Evolutionary conservation across 2,329 filamentous ascomycete genomes (phyloP).

Genomic region (Cladophialophora yegresii): DNA sequence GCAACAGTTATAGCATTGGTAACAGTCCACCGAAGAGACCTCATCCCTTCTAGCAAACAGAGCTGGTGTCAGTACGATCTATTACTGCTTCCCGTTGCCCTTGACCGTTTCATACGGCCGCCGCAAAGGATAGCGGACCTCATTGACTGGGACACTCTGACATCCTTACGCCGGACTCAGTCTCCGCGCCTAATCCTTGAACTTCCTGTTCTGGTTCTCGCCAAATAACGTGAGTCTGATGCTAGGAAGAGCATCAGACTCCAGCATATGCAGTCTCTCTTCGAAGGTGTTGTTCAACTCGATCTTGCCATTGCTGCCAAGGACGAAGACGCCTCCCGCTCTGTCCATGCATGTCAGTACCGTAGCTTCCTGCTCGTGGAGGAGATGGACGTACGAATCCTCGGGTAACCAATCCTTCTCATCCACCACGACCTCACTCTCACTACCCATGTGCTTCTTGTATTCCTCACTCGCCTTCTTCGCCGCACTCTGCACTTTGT

Average conservation of each 20-base stretch:
- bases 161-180: not conserved
- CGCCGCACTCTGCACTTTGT: slow-evolving; percentile 73
- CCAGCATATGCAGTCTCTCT: slow-evolving; percentile 80
- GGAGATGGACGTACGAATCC: slow-evolving; percentile 67
- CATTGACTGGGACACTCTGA: not conserved
- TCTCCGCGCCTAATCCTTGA: slow-evolving; percentile 70
- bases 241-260: slow-evolving; percentile 79
- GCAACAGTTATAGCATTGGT: not conserved
- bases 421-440: slow-evolving; percentile 70
- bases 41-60: not conserved
- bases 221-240: slow-evolving; percentile 88
- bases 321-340: slow-evolving; percentile 76
- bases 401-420: slow-evolving; percentile 78
- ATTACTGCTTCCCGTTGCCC: not conserved
- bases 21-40: not conserved
- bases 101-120: not conserved
- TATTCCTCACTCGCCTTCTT: slow-evolving; percentile 77
- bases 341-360: slow-evolving; percentile 51
- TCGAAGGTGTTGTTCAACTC: slow-evolving; percentile 99
- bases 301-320: slow-evolving; percentile 87
- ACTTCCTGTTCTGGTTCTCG: slow-evolving; percentile 92
- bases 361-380: not conserved
- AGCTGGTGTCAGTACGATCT: not conserved
- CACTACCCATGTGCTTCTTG: slow-evolving; percentile 73
- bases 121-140: not conserved